Base-by-base conservation (phyloP, 345 rosid genomes). In the Citrus trifoliata region DNA sequence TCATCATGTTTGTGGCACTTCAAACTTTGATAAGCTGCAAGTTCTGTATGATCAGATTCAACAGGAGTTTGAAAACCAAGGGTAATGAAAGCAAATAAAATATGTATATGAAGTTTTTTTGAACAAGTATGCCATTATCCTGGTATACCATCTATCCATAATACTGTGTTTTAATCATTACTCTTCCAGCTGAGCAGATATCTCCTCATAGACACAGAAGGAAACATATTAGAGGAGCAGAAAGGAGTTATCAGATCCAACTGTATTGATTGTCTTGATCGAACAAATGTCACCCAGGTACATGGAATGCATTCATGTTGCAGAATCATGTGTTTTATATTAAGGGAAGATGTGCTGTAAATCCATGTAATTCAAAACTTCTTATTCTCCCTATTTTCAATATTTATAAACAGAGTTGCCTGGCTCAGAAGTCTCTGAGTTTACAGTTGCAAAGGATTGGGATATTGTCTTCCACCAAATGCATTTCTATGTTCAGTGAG, bases 251-350 rank as follows among this genome's bases (percentile, higher is more conserved):
- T 95, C 77, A 90, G 99, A 85, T 87, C 97, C 73, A 95, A 95
- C 84, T 95, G 99, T 86, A 95, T 95, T 71, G 99, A 95, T 80
- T 95, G 97, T 87, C 94, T 95, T 77, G 99, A 95, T 83, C 93
- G 99, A 73, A 93, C 99, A 79, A 95, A 95, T 83, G 99, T 95
- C 37, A 93, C 97, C 73, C 99, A 95, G 99, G 99, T 95, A 75
- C 77, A 83, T 70, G 60, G 33, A 60, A 67, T 32, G 21, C 70
- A 53, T 73, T 58, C 80, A 76, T 84, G 76, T 78, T 83, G 76
- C 69, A 68, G 74, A 69, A 68, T 27, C 25, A 62, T 21, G 14
- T 74, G 37, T 33, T 59, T 22, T 25, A 35, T 73, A 73, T 74
- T 18, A 25, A 56, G 56, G 61, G 38, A 60, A 71, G 10, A 56